phyloP scores from a whole-genome alignment of 1,284 basidiomycete genomes.

The Cystobasidium sp. region DNA sequence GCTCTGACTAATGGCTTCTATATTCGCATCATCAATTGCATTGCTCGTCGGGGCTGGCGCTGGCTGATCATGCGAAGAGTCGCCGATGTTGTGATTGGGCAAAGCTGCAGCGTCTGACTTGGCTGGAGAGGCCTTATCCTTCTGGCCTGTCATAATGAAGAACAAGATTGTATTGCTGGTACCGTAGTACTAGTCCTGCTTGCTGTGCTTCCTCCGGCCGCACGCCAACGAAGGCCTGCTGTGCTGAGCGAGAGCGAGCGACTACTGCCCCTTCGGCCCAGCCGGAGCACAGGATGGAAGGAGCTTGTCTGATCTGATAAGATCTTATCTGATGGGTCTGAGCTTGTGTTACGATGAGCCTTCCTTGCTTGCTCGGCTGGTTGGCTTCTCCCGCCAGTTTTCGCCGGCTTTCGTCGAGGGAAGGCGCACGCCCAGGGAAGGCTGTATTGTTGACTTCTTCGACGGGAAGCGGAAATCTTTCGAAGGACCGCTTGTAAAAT shows the following conservation, averaged over 20 bases:
- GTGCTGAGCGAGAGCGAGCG: not conserved
- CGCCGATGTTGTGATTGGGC: not conserved
- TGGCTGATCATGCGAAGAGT: constrained; percentile 6
- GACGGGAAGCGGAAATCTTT: too few species aligned
- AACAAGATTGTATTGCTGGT: not conserved
- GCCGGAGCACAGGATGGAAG: not conserved
- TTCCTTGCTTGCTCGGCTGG: constrained; percentile 14
- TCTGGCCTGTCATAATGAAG: constrained; percentile 12
- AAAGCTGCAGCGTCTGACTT: constrained; percentile 10
- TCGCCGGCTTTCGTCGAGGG: not conserved
- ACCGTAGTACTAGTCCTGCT: not conserved
- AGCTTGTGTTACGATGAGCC: constrained; percentile 17
- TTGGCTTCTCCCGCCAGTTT: not conserved
- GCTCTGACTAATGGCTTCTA: not conserved
- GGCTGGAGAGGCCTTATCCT: constrained; percentile 12
- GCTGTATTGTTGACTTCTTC: not conserved
- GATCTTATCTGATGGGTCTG: not conserved
- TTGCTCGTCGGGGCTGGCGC: not conserved
- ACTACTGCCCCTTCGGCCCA: constrained; percentile 3
- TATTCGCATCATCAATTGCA: not conserved
- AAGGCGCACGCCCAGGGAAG: constrained; percentile 13
- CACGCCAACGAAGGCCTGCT: constrained; percentile 1
- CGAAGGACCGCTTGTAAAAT: too few species aligned
- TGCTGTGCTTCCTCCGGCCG: not conserved
- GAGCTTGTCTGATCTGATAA: constrained; percentile 12